A percentile compares a stretch with the other conserved stretches of the same genome.
These are phyloP conservation scores for Zymoseptoria brevis DNA, from an alignment of 2,329 filamentous ascomycete genomes.

Conservation along the genomic window DNA sequence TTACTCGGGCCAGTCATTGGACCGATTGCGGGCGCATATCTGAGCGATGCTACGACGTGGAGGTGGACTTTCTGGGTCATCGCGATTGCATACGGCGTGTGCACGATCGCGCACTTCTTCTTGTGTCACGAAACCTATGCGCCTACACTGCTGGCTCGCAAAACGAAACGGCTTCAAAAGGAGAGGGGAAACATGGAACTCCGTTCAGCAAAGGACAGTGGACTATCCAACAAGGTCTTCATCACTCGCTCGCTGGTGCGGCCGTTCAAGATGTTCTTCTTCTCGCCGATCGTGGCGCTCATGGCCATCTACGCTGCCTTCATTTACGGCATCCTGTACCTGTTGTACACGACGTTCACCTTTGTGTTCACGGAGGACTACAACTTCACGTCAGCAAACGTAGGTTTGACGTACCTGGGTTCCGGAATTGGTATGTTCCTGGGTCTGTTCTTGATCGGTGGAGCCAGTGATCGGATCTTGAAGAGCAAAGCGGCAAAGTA, in stretches of 20 bases:
- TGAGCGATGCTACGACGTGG: constrained; percentile 43
- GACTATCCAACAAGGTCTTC: constrained; percentile 32
- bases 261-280: constrained; percentile 41
- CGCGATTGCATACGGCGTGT: constrained; percentile 30
- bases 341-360: constrained; percentile 38
- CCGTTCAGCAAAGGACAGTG: constrained; percentile 32
- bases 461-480: constrained; percentile 14
- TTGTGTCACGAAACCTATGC: constrained; percentile 41
- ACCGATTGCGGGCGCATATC: constrained; percentile 45
- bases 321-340: constrained; percentile 36
- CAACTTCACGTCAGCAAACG: constrained; percentile 30
- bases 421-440: constrained; percentile 35
- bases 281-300: constrained; percentile 44
- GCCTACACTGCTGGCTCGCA: constrained; percentile 39
- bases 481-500: constrained; percentile 25
- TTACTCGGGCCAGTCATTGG: constrained; percentile 35
- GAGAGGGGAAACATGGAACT: constrained; percentile 39
- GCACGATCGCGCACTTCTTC: constrained; percentile 29
- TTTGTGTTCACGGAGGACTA: constrained; percentile 35
- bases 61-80: constrained; percentile 45
- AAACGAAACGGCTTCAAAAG: constrained; percentile 38
- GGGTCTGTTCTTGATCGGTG: constrained; percentile 18
- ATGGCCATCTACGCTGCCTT: constrained; percentile 41
- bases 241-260: constrained; percentile 40
- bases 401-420: constrained; percentile 37